Conservation (phyloP, 495 filamentous ascomycete genomes). For the Aspergillus steynii region DNA sequence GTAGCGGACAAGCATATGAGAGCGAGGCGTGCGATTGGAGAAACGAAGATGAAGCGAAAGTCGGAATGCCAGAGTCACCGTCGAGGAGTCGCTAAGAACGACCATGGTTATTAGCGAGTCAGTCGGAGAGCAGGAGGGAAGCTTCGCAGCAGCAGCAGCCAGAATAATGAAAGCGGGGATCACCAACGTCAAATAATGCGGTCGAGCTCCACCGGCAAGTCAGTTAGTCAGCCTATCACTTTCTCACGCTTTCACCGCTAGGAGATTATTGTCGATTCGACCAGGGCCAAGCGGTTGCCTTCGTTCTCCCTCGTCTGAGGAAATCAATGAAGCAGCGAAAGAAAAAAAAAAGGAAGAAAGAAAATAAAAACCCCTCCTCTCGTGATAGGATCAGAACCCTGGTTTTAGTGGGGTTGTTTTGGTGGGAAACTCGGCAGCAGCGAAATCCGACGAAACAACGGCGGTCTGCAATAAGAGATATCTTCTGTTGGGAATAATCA, state of each 20-base stretch:
- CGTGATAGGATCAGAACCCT: background rate
- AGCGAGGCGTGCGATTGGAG: background rate
- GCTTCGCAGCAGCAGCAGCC: background rate
- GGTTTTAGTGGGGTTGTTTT: background rate
- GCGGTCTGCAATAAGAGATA: background rate
- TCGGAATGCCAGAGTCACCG: background rate
- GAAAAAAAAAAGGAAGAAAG: background rate
- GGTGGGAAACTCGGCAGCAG: background rate
- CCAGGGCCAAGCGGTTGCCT: background rate
- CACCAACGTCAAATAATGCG: slow-evolving; percentile 42
- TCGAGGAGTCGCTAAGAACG: background rate
- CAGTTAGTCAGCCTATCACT: background rate
- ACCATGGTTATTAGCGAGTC: background rate
- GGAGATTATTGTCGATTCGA: background rate
- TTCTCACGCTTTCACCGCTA: background rate
- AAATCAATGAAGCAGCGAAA: too few relatives aligned
- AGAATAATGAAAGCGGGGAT: slow-evolving; percentile 26
- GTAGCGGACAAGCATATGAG: background rate
- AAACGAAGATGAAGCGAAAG: background rate
- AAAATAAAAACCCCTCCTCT: background rate
- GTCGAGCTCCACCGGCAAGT: slow-evolving; percentile 37
- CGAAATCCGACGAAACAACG: background rate
- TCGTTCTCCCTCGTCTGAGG: background rate
- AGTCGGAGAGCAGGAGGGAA: background rate
- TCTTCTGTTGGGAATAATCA: background rate